These are phyloP conservation scores for Rusavskia elegans DNA, from an alignment of 495 filamentous ascomycete genomes.

Conservation along the genomic window DNA sequence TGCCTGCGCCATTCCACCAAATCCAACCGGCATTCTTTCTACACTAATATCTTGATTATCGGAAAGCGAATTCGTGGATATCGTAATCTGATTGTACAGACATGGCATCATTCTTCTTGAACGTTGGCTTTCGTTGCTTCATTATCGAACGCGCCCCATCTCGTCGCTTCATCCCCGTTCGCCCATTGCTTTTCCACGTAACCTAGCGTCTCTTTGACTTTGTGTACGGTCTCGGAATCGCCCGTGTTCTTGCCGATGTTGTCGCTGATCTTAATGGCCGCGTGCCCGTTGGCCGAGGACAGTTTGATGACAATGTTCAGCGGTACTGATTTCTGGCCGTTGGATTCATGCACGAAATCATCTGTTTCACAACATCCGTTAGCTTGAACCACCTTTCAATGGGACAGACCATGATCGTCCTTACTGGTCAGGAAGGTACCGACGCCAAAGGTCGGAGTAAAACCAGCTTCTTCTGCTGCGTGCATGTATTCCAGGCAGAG, in stretches of 20 bases:
- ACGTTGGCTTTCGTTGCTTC: conserved; percentile 1
- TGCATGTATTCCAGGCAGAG: conserved; percentile 79
- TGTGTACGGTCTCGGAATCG: conserved; percentile 56
- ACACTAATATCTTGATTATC: too few species aligned
- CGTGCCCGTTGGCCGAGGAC: conserved; percentile 62
- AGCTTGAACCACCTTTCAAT: too few species aligned
- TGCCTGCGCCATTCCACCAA: too few species aligned
- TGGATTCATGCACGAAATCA: conserved; percentile 56
- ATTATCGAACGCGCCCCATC: conserved; percentile 43
- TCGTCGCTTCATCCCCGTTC: conserved; percentile 63
- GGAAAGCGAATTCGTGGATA: too few species aligned
- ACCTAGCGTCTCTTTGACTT: conserved; percentile 71
- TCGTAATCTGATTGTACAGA: background rate
- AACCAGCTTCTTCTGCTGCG: conserved; percentile 61
- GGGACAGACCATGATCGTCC: too few species aligned
- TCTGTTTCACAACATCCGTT: too few species aligned
- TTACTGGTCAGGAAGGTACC: conserved; percentile 86
- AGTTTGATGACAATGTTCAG: conserved; percentile 98
- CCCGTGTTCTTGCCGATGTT: conserved; percentile 95
- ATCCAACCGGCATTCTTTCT: too few species aligned
- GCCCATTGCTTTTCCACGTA: conserved; percentile 77
- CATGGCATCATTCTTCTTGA: background rate
- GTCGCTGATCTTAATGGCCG: conserved; percentile 90
- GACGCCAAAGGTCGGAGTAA: conserved; percentile 76
- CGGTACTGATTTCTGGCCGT: conserved; percentile 70